phyloP scores from a whole-genome alignment of 805 yeast species.

The Myxozyma melibiosi region DNA sequence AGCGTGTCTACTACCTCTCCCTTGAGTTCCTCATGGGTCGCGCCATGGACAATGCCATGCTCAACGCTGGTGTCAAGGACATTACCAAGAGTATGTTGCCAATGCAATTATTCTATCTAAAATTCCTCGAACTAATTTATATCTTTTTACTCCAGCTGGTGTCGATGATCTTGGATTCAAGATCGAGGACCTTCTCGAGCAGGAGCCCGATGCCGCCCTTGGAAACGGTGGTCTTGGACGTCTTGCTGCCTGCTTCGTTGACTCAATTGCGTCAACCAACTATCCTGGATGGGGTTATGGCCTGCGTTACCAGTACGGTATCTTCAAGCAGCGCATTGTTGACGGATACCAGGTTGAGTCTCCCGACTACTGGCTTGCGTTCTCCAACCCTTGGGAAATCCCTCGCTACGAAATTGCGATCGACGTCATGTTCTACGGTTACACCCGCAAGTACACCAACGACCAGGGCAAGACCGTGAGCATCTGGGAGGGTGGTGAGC shows the following conservation, averaged over 20 bases:
- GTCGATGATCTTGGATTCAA: conserved; percentile 79
- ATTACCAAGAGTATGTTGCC: conserved; percentile 47
- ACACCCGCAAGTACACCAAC: conserved; percentile 57
- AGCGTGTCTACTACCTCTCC: conserved; percentile 83
- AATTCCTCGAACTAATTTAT: too few relatives aligned
- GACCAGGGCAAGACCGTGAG: conserved; percentile 60
- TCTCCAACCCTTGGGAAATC: conserved; percentile 92
- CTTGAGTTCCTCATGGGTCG: conserved; percentile 92
- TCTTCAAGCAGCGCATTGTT: conserved; percentile 83
- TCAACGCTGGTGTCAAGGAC: conserved; percentile 71
- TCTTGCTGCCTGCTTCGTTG: conserved; percentile 91
- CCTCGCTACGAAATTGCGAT: conserved; percentile 82
- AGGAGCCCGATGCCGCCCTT: conserved; percentile 91
- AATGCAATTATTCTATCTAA: too few relatives aligned
- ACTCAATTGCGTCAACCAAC: conserved; percentile 80
- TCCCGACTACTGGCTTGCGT: conserved; percentile 92
- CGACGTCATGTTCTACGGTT: conserved; percentile 89
- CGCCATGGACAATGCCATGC: conserved; percentile 90
- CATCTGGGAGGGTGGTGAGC: conserved; percentile 84
- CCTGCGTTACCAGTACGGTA: conserved; percentile 89
- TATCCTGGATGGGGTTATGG: conserved; percentile 98
- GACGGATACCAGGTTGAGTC: conserved; percentile 93
- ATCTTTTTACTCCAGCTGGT: conserved; percentile 45
- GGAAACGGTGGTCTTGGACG: conserved; percentile 97
- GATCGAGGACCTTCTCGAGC: conserved; percentile 78